These are phyloP conservation scores for Neurospora africana DNA, from an alignment of 495 filamentous ascomycete species.

Conservation along the genomic window DNA sequence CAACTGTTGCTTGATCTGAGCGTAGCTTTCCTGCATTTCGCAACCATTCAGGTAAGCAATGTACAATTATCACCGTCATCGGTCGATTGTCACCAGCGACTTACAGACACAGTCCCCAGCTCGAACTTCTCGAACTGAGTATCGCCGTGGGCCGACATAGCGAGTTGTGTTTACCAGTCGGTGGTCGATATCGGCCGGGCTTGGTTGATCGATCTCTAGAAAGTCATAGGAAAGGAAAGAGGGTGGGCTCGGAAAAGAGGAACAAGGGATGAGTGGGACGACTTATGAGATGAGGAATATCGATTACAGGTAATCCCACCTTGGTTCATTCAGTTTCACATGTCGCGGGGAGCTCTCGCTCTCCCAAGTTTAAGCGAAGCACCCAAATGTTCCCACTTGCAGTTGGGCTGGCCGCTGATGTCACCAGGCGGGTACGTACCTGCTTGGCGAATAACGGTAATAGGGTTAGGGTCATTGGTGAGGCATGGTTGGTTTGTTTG, in stretches of 20 bases:
- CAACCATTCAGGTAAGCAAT: not conserved
- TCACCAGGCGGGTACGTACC: not conserved
- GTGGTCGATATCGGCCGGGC: not conserved
- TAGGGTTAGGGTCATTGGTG: not conserved
- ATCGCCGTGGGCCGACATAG: not conserved
- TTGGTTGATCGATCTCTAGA: not conserved
- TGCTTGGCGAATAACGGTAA: not conserved
- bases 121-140: not conserved
- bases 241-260: not conserved
- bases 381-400: not conserved
- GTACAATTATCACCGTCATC: not conserved
- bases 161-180: not conserved
- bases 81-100: not conserved
- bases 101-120: not conserved
- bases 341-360: not conserved
- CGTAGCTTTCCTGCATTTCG: not conserved
- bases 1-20: not conserved
- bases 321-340: not conserved
- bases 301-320: not conserved
- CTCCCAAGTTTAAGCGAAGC: not conserved
- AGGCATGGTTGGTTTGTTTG: not conserved
- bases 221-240: not conserved
- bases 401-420: not conserved
- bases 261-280: not conserved
- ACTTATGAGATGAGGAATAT: not conserved